Evolutionary conservation across 495 filamentous ascomycete genomes (phyloP), one percentile per base, ranked within the genome.

Genomic region (Penicillium flavigenum): DNA sequence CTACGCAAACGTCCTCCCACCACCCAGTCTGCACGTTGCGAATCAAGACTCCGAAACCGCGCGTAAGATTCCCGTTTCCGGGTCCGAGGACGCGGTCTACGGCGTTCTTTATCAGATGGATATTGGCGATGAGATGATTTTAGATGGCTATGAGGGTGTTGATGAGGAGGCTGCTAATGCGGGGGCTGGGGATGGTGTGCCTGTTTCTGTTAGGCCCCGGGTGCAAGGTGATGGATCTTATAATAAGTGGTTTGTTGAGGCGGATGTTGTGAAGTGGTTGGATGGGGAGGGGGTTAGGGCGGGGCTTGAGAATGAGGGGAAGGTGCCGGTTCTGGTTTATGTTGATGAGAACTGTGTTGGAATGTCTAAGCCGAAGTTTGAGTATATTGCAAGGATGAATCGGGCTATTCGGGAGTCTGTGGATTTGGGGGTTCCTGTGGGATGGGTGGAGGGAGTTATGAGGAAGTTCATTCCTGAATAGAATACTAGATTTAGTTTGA

Each of bases 311-410:
- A 34, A 47, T 43, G 54, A 54, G 54, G 43, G 27, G 11, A 32
- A 62, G 34, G 57, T 70, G 41, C 42, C 62, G 1, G 72, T 79
- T 59, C 66, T 88, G 58, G 80, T 87, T 14, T 89, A 89, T 65
- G 70, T 88, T 8, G 81, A 85, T 63, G 70, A 77, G 49, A 62
- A 79, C 31, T 59, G 73, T 29, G 68, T 75, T 6, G 51, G 57
- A 43, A 65, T 73, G 34, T 73, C 66, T 11, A 47, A 56, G 31
- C 83, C 86, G 1, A 79, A 77, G 63, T 65, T 72, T 17, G 88
- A 90, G 72, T 91, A 90, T 68, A 73, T 90, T 36, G 66, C 74
- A 20, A 68, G 88, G 47, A 89, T 90, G 79, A 90, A 90, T 65
- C 74, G 71, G 54, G 88, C 84, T 6, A 80, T 90, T 62, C 58